Evolutionary conservation across 257 asterid genomes (phyloP).

Genomic region (Solanum chmielewskii): DNA sequence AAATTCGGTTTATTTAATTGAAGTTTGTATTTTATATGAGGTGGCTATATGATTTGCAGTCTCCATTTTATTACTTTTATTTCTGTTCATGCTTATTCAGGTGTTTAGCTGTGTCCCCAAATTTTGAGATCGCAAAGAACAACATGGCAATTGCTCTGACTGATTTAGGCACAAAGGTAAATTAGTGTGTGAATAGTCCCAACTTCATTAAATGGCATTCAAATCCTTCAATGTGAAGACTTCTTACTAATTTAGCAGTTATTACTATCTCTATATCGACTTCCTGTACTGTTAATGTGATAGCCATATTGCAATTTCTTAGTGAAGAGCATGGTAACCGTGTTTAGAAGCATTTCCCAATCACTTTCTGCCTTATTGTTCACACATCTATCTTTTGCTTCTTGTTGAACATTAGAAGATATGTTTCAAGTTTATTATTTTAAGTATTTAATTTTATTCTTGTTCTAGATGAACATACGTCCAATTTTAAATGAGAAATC

Average conservation of each 20-base stretch:
- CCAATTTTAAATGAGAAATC: background rate
- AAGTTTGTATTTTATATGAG: slow-evolving; percentile 1
- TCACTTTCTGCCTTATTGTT: background rate
- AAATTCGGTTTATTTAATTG: background rate
- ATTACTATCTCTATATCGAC: background rate
- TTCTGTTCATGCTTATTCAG: slow-evolving; percentile 27
- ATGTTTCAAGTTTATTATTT: background rate
- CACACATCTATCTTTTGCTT: background rate
- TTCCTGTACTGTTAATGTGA: background rate
- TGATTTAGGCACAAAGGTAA: slow-evolving; percentile 98
- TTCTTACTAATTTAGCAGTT: background rate
- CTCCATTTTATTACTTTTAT: slow-evolving; percentile 10
- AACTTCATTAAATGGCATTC: background rate
- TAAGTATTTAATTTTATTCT: no score
- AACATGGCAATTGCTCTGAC: slow-evolving; percentile 99
- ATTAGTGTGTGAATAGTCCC: background rate
- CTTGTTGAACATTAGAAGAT: background rate
- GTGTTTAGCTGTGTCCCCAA: slow-evolving; percentile 94
- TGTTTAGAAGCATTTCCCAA: background rate
- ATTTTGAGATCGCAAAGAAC: slow-evolving; percentile 97
- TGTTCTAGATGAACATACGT: background rate
- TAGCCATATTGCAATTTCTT: background rate
- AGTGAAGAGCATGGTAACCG: background rate
- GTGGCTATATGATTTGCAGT: background rate
- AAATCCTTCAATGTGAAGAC: background rate